Evolutionary conservation across 306 rosid species (phyloP).

Genomic region (Vigna reflexopilosa): DNA sequence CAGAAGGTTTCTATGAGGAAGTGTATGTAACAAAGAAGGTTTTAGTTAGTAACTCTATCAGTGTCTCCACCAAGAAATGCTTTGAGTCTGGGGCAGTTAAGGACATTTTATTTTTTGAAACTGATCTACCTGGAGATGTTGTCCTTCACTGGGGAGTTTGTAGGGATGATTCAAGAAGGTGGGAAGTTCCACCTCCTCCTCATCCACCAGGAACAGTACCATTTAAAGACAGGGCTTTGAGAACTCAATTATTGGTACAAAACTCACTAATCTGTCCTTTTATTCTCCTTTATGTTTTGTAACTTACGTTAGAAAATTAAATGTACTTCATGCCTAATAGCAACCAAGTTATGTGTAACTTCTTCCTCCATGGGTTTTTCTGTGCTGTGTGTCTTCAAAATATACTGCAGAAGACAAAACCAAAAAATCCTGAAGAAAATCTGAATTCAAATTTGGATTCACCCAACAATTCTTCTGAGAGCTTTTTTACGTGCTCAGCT

Average conservation of each 20-base stretch:
- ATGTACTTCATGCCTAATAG: slow-evolving; percentile 1
- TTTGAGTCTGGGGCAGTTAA: slow-evolving; percentile 55
- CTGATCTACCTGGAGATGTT: slow-evolving; percentile 71
- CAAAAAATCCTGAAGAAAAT: too few relatives aligned
- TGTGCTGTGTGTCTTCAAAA: too few relatives aligned
- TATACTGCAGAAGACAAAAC: too few relatives aligned
- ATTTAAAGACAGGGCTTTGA: slow-evolving; percentile 74
- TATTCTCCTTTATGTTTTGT: background rate
- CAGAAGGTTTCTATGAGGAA: slow-evolving; percentile 69
- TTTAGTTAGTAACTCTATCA: slow-evolving; percentile 50
- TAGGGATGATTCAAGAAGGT: slow-evolving; percentile 63
- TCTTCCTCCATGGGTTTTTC: background rate
- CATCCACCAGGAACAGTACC: slow-evolving; percentile 68
- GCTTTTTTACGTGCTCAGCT: background rate
- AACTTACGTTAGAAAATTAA: slow-evolving; percentile 6
- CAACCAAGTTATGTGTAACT: background rate
- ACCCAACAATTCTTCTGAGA: slow-evolving; percentile 18
- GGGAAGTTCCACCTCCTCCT: slow-evolving; percentile 78
- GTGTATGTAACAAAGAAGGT: slow-evolving; percentile 61
- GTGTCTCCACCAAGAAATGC: slow-evolving; percentile 64
- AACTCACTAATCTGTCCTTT: slow-evolving; percentile 10
- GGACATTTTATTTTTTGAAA: slow-evolving; percentile 65
- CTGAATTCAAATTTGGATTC: too few relatives aligned
- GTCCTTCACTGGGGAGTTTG: slow-evolving; percentile 91
- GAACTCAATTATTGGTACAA: slow-evolving; percentile 68